Conservation (phyloP, 2,329 filamentous ascomycete species). For the Acarospora socialis region DNA sequence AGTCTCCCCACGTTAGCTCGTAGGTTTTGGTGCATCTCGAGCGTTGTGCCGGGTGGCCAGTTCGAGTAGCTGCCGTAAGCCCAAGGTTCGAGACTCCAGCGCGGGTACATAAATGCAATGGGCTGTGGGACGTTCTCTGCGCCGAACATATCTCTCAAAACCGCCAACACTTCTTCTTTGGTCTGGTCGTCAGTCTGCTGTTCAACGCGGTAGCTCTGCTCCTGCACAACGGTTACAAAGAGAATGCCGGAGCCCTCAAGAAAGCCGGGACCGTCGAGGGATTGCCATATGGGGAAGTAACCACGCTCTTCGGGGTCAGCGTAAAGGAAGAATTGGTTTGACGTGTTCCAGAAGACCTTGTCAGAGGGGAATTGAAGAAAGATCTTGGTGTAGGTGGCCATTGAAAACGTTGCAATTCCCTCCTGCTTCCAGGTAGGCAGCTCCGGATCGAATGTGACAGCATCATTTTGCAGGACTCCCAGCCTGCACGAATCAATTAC, state of each 20-base stretch:
- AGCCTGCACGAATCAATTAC: slow-evolving; percentile 21
- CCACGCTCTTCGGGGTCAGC: slow-evolving; percentile 34
- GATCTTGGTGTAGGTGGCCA: slow-evolving; percentile 61
- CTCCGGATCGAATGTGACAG: slow-evolving; percentile 41
- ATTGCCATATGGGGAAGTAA: slow-evolving; percentile 51
- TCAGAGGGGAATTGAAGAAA: slow-evolving; percentile 49
- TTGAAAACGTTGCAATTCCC: slow-evolving; percentile 49
- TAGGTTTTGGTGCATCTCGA: slow-evolving; percentile 54
- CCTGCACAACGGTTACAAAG: slow-evolving; percentile 47
- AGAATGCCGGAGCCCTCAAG: slow-evolving; percentile 48
- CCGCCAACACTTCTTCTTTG: slow-evolving; percentile 40
- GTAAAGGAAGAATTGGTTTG: slow-evolving; percentile 41
- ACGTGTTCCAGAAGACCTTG: slow-evolving; percentile 48
- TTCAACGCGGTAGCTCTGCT: slow-evolving; percentile 44
- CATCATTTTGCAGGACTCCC: slow-evolving; percentile 50
- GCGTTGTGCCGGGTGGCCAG: slow-evolving; percentile 49
- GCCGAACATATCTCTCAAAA: slow-evolving; percentile 49
- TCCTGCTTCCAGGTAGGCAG: slow-evolving; percentile 51
- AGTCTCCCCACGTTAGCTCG: slow-evolving; percentile 47
- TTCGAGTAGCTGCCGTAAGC: slow-evolving; percentile 51
- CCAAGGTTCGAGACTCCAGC: slow-evolving; percentile 40
- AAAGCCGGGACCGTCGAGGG: slow-evolving; percentile 43
- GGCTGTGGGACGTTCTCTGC: slow-evolving; percentile 43
- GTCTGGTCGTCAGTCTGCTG: slow-evolving; percentile 45
- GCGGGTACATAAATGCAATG: slow-evolving; percentile 45